Conservation (phyloP, 306 rosid species). For the Rosa rugosa region DNA sequence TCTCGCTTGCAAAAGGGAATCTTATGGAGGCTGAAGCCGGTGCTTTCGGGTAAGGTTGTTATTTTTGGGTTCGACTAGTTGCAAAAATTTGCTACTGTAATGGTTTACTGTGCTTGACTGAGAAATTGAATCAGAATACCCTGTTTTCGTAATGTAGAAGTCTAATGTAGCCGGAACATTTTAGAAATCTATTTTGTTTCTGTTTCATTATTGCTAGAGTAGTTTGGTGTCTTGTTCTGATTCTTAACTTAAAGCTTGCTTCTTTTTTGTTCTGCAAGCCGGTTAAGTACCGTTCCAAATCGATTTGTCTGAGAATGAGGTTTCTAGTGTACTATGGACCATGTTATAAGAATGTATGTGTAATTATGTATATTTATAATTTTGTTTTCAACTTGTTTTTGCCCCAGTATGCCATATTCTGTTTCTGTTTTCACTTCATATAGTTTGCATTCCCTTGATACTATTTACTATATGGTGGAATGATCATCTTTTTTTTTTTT, state of each 20-base stretch:
- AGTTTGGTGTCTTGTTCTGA: neutral
- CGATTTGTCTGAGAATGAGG: neutral
- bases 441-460: neutral
- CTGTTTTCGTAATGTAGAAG: neutral
- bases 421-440: neutral
- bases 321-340: neutral
- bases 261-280: neutral
- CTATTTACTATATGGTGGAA: neutral
- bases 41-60: conserved; percentile 47
- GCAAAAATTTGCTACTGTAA: neutral
- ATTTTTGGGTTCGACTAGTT: neutral
- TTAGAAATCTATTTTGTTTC: neutral
- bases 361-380: neutral
- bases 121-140: neutral
- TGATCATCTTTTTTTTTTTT: neutral
- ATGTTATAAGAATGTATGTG: neutral
- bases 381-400: neutral
- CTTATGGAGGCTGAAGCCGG: conserved; percentile 49
- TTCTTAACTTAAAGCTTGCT: neutral
- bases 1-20: conserved; percentile 54
- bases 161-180: neutral
- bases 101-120: neutral
- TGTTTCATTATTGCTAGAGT: neutral
- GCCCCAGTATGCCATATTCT: neutral
- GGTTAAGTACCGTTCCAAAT: neutral